Percentiles rank a stretch among this genome's conserved stretches.
Evolutionary conservation across 1,284 basidiomycete species (phyloP).

Genomic region (Chalciporus piperatoides): DNA sequence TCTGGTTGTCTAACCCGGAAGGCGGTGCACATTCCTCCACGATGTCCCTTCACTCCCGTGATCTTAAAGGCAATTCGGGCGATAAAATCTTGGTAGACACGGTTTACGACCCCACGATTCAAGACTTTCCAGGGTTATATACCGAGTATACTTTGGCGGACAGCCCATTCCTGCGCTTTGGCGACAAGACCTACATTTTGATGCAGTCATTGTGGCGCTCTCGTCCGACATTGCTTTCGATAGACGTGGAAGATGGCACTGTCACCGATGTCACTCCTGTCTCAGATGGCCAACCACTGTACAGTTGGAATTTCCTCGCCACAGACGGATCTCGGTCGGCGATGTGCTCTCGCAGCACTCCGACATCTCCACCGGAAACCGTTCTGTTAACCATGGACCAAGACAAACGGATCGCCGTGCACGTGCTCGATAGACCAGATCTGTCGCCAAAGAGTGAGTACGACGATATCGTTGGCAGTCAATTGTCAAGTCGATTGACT

Average conservation of each 20-base stretch:
- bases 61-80: conserved; percentile 22
- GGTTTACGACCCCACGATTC: conserved; percentile 35
- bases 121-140: conserved; percentile 64
- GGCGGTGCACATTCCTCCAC: conserved; percentile 64
- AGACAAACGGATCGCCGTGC: not conserved
- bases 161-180: conserved; percentile 41
- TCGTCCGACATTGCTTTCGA: conserved; percentile 44
- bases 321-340: conserved; percentile 47
- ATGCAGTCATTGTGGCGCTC: conserved; percentile 53
- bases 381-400: conserved; percentile 33
- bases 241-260: conserved; percentile 34
- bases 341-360: conserved; percentile 51
- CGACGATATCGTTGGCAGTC: not conserved
- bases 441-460: conserved; percentile 40
- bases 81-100: conserved; percentile 33
- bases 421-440: conserved; percentile 19
- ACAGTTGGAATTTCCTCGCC: conserved; percentile 51
- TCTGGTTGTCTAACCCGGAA: conserved; percentile 54
- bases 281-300: conserved; percentile 23
- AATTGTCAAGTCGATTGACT: not conserved
- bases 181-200: conserved; percentile 34
- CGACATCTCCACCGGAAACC: conserved; percentile 47
- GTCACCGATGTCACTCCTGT: conserved; percentile 41
- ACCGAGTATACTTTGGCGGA: conserved; percentile 45
- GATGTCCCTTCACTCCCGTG: conserved; percentile 45